phyloP scores from a whole-genome alignment of 2,329 filamentous ascomycete species.

The Pseudogymnoascus sp. region DNA sequence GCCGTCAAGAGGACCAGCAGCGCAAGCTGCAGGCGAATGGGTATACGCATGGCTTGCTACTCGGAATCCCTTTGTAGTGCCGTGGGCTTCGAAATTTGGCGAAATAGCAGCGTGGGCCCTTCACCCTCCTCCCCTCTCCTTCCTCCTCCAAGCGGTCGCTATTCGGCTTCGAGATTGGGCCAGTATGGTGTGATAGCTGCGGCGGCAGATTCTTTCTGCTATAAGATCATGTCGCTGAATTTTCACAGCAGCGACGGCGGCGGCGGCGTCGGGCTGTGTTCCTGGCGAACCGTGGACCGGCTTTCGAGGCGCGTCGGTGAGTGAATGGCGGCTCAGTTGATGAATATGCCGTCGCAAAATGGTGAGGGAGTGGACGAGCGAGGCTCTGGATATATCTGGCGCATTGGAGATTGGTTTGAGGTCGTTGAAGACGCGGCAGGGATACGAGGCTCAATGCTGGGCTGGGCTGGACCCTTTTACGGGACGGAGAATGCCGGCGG shows the following conservation, averaged over 20 bases:
- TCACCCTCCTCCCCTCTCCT: constrained; percentile 1
- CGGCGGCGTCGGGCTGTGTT: neutral
- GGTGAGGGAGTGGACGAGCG: neutral
- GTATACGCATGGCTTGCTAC: constrained; percentile 56
- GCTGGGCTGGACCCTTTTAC: neutral
- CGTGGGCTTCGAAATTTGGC: neutral
- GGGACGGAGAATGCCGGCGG: neutral
- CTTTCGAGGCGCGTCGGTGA: neutral
- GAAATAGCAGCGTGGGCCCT: neutral
- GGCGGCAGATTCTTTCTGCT: neutral
- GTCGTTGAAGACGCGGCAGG: neutral
- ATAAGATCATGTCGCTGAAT: constrained; percentile 6
- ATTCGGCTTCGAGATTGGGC: neutral
- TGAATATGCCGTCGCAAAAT: neutral
- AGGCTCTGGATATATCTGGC: neutral
- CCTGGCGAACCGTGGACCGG: neutral
- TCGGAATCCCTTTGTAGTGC: neutral
- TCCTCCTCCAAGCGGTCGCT: neutral
- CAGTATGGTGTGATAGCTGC: neutral
- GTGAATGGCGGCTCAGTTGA: neutral
- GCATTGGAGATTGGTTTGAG: neutral
- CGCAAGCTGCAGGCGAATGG: constrained; percentile 81
- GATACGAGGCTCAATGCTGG: neutral
- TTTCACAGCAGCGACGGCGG: neutral
- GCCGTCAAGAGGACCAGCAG: constrained; percentile 70